Conservation (phyloP, 2,329 filamentous ascomycete genomes). For the Tolypocladium tropicale region DNA sequence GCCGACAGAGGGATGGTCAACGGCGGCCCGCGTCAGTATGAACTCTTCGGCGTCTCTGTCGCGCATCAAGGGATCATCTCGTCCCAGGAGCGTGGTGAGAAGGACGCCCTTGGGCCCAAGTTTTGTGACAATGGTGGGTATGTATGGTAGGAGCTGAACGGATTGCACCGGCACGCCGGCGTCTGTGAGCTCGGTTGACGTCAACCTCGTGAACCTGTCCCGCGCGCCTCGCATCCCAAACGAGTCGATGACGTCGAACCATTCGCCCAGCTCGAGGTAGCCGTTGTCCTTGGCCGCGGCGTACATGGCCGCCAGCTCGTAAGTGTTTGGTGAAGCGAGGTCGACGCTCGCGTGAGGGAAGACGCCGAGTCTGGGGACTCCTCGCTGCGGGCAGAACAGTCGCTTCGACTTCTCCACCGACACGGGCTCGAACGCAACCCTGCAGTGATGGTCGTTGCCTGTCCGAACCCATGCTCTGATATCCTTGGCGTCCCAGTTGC, state of each 20-base stretch:
- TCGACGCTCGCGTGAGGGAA: conserved; percentile 58
- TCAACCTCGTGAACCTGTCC: conserved; percentile 60
- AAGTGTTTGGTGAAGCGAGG: conserved; percentile 71
- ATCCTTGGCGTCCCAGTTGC: conserved; percentile 65
- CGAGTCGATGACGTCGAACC: conserved; percentile 73
- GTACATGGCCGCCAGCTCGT: conserved; percentile 77
- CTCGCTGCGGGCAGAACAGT: conserved; percentile 45
- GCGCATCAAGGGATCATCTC: conserved; percentile 57
- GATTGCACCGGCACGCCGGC: conserved; percentile 73
- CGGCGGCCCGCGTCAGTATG: conserved; percentile 55
- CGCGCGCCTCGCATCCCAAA: conserved; percentile 68
- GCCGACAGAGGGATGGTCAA: conserved; percentile 44
- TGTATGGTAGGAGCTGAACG: conserved; percentile 78
- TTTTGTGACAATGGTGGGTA: conserved; percentile 78
- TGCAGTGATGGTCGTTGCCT: conserved; percentile 43
- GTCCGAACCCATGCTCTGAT: conserved; percentile 59
- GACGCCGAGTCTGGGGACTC: conserved; percentile 29
- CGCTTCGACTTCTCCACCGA: conserved; percentile 67
- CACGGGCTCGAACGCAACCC: conserved; percentile 80
- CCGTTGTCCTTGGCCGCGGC: conserved; percentile 53
- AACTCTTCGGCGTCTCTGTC: conserved; percentile 54
- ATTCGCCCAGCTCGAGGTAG: conserved; percentile 58
- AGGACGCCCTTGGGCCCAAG: conserved; percentile 68
- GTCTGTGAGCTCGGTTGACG: conserved; percentile 58
- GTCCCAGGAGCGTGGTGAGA: conserved; percentile 58